Conservation (phyloP, 768 basidiomycete species). For the Auriscalpium vulgare region DNA sequence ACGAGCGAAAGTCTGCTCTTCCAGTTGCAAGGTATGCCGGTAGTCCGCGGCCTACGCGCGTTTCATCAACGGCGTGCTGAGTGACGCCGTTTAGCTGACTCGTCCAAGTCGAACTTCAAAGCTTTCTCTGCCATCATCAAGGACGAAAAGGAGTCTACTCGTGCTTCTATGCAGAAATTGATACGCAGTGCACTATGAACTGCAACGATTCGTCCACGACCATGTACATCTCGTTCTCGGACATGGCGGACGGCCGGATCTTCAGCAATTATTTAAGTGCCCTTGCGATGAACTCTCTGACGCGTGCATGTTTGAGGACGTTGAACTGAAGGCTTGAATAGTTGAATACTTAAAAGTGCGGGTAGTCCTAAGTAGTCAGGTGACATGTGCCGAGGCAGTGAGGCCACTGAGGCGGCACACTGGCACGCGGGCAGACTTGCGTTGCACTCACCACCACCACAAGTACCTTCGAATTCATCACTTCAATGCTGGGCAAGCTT, state of each 20-base stretch:
- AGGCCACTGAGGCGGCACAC: too few relatives aligned
- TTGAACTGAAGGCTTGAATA: too few relatives aligned
- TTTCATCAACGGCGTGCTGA: slow-evolving; percentile 10
- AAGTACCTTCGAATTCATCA: too few relatives aligned
- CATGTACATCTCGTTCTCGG: too few relatives aligned
- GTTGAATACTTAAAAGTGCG: too few relatives aligned
- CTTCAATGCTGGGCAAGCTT: slow-evolving; percentile 54
- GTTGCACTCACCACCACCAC: too few relatives aligned
- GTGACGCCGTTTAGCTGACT: slow-evolving; percentile 38
- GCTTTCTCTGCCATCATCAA: slow-evolving; percentile 66
- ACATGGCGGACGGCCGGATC: too few relatives aligned
- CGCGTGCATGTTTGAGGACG: too few relatives aligned
- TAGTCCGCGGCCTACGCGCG: slow-evolving; percentile 14
- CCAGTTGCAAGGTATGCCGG: slow-evolving; percentile 51
- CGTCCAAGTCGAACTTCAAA: slow-evolving; percentile 59
- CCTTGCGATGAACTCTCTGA: neutral
- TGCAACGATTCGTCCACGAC: too few relatives aligned
- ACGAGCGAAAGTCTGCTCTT: slow-evolving; percentile 80
- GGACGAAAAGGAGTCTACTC: slow-evolving; percentile 64
- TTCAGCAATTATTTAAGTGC: neutral
- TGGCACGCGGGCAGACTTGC: too few relatives aligned
- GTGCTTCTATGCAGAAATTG: slow-evolving; percentile 26
- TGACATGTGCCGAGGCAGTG: too few relatives aligned
- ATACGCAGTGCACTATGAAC: neutral
- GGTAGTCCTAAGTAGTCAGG: too few relatives aligned